Base-by-base conservation (phyloP, 2,329 filamentous ascomycete species). In the Ambrosiella beaveri region DNA sequence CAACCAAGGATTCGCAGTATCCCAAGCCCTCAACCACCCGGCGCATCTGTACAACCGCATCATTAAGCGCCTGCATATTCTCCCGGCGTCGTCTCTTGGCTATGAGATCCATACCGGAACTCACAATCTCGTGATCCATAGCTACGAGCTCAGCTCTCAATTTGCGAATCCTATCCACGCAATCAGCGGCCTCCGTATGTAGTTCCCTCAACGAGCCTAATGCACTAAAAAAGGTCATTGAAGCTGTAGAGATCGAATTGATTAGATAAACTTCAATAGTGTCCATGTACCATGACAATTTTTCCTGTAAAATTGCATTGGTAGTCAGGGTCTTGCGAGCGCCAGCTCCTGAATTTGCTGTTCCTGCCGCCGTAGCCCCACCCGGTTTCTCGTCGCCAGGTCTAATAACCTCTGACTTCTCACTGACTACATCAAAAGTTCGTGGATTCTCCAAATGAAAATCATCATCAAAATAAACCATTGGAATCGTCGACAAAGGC, bases 261-360 rank as follows among this genome's bases (percentile, higher is more conserved):
- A 98, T 96, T 7, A 98, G 75, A 68, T 98, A 93, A 57, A 98
- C 88, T 68, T 98, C 93, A 19, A 98, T 89, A 0, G 93, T 98
- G 68, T 98, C 93, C 89, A 98, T 95, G 69, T 98, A 98, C 93
- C 93, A 98, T 0, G 93, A 97, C 11, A 98, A 75, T 70, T 98
- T 98, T 70, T 98, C 93, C 68, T 98, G 93, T 40, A 98, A 70
- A 60, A 98, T 98, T 0, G 93, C 93, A 70, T 98, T 98, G 0
- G 90, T 96, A 7, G 91, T 91, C 36, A 98, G 74, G 1, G 88
- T 86, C 68, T 96, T 97, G 61, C 91, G 80, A 7, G 86, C 82
- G 1, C 66, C 65, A 37, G 40, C 57, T 17, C 44, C 44, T 6
- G n/a, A n/a, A 17, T 8, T 13, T 17, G 44, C 44, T n/a, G 27